Conservation (phyloP, 2,329 filamentous ascomycete species). For the Verticillium nubilum region DNA sequence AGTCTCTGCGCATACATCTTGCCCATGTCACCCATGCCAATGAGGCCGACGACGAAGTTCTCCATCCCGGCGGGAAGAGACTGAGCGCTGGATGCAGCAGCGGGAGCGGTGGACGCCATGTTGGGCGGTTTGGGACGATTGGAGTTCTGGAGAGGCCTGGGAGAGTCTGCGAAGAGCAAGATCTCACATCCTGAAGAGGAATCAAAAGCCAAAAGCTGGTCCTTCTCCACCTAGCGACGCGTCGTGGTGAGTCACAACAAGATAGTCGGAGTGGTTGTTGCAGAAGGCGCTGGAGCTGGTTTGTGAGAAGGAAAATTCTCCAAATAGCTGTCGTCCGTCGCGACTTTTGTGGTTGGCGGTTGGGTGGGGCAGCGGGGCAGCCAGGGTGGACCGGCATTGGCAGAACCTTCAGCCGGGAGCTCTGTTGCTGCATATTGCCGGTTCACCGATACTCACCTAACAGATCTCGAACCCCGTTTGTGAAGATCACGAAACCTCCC, state of each 20-base stretch:
- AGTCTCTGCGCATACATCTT: conserved; percentile 94
- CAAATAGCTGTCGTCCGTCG: neutral
- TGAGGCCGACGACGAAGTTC: conserved; percentile 80
- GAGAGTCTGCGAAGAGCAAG: conserved; percentile 8
- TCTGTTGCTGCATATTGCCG: neutral
- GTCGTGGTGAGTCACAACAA: neutral
- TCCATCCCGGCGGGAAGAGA: conserved; percentile 45
- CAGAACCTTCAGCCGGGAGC: neutral
- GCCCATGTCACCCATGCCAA: conserved; percentile 99
- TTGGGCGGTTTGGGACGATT: neutral
- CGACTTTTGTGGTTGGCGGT: neutral
- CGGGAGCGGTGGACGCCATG: conserved; percentile 10
- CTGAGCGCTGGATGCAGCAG: conserved; percentile 14
- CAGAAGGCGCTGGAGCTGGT: neutral
- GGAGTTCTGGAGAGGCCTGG: neutral
- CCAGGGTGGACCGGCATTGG: neutral
- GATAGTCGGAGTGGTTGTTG: neutral
- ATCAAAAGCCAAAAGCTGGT: neutral
- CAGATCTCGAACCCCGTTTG: neutral
- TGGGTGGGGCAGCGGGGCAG: neutral
- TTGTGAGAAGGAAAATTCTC: neutral
- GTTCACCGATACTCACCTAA: neutral
- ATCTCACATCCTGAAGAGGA: conserved; percentile 12
- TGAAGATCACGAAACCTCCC: neutral
- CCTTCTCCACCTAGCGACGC: neutral